These are phyloP conservation scores for Backusella luteola DNA, from an alignment of 192 early-diverging fungal species.

Conservation along the genomic window DNA sequence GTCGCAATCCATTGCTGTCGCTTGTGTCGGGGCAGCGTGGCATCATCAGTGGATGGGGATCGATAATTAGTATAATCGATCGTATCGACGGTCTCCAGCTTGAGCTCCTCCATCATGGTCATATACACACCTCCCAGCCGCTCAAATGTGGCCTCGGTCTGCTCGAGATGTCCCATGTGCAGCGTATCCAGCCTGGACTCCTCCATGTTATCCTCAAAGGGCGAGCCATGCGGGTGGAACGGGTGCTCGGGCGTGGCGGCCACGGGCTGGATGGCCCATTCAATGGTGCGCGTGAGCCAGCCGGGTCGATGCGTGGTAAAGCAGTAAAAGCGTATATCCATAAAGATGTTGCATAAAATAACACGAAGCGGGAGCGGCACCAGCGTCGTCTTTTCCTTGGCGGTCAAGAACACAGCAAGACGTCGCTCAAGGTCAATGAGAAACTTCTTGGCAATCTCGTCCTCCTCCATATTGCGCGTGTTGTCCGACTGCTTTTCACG, in stretches of 20 bases:
- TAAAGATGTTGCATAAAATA: constrained; percentile 46
- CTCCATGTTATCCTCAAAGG: not conserved
- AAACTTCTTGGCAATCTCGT: constrained; percentile 55
- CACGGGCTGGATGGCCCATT: constrained; percentile 44
- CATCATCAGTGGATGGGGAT: no score
- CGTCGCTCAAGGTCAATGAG: constrained; percentile 53
- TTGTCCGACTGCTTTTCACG: constrained; percentile 32
- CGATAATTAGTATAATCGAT: not conserved
- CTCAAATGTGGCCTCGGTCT: constrained; percentile 42
- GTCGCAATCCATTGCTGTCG: constrained; percentile 6
- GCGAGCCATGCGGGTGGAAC: not conserved
- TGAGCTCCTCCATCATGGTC: constrained; percentile 1
- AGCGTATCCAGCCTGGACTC: not conserved
- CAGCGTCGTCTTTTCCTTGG: constrained; percentile 46
- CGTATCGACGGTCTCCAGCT: not conserved
- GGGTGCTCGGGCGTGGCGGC: constrained; percentile 14
- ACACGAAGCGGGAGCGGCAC: constrained; percentile 51
- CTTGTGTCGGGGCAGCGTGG: not conserved
- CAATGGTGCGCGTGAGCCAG: constrained; percentile 50
- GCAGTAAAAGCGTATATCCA: constrained; percentile 56
- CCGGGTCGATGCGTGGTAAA: constrained; percentile 53
- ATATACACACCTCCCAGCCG: constrained; percentile 30
- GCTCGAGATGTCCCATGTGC: constrained; percentile 38
- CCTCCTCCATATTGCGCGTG: constrained; percentile 40
- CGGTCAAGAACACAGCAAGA: constrained; percentile 45